These are phyloP conservation scores for Cymbidium sinense DNA, from an alignment of 106 monocot species.

Conservation along the genomic window DNA sequence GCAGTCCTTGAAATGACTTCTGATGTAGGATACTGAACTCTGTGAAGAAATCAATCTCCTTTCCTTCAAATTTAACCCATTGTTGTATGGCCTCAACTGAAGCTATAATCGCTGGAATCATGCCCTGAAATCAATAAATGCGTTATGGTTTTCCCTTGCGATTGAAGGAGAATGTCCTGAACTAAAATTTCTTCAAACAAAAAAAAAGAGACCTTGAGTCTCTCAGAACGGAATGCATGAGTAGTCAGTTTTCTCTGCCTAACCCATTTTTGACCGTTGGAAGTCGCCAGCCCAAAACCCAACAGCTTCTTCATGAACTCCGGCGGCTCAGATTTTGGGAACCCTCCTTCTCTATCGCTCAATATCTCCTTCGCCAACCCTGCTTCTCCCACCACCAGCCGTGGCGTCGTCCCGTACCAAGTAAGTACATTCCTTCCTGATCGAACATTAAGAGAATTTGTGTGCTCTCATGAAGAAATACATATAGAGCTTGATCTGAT, in stretches of 20 bases:
- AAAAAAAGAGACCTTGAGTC: conserved; percentile 9
- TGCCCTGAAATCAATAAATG: conserved; percentile 2
- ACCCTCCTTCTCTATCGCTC: conserved; percentile 10
- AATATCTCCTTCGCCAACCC: conserved; percentile 15
- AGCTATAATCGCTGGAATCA: conserved; percentile 12
- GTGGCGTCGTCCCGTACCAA: conserved; percentile 14
- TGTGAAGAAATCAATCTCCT: conserved; percentile 15
- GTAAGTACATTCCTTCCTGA: conserved; percentile 17
- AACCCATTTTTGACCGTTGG: conserved; percentile 17
- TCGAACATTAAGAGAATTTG: not conserved
- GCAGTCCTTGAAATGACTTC: conserved; percentile 23
- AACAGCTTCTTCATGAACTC: conserved; percentile 13
- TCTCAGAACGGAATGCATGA: conserved; percentile 18
- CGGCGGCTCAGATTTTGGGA: not conserved
- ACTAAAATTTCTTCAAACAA: no score
- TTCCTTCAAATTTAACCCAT: conserved; percentile 10
- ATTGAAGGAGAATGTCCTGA: no score
- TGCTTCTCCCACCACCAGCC: conserved; percentile 11
- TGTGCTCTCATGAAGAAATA: not conserved
- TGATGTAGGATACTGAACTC: conserved; percentile 10
- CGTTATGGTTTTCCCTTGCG: not conserved
- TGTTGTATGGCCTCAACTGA: conserved; percentile 10
- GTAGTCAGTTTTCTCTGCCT: conserved; percentile 15
- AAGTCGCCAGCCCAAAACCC: conserved; percentile 13
- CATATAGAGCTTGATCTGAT: not conserved